Evolutionary conservation across 176 grass and related monocot species (phyloP).

Genomic region (Aegilops tauschii): DNA sequence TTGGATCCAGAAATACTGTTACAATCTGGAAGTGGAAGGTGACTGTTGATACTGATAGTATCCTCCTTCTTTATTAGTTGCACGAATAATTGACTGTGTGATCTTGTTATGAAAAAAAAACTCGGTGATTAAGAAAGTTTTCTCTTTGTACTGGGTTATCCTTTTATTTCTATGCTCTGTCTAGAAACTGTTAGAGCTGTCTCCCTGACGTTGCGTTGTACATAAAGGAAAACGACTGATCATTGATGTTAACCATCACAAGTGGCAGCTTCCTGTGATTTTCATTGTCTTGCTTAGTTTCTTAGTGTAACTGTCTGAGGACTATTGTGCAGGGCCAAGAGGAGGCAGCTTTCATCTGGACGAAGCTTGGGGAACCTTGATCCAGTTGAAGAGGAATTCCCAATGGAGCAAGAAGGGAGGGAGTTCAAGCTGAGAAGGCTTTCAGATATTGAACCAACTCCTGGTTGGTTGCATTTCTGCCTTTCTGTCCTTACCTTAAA

Average conservation of each 20-base stretch:
- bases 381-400: conserved; percentile 75
- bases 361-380: conserved; percentile 64
- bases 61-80: neutral
- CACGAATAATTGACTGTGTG: conserved; percentile 5
- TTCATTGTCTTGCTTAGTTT: neutral
- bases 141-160: neutral
- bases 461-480: conserved; percentile 33
- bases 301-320: conserved; percentile 1
- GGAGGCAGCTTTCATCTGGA: conserved; percentile 65
- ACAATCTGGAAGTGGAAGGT: conserved; percentile 54
- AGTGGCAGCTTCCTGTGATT: neutral
- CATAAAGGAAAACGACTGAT: neutral
- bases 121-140: neutral
- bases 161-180: conserved; percentile 8
- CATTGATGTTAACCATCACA: neutral
- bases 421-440: conserved; percentile 69
- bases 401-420: conserved; percentile 52
- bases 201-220: neutral
- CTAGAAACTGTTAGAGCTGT: neutral
- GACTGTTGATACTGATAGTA: conserved; percentile 28
- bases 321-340: conserved; percentile 59
- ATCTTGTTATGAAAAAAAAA: neutral
- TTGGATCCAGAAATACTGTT: conserved; percentile 60
- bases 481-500: conserved; percentile 1
- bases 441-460: conserved; percentile 47